Percentiles rank a stretch among this genome's conserved stretches.
Evolutionary conservation across 805 yeast genomes (phyloP).

Genomic region (Jamesozyma piceae): DNA sequence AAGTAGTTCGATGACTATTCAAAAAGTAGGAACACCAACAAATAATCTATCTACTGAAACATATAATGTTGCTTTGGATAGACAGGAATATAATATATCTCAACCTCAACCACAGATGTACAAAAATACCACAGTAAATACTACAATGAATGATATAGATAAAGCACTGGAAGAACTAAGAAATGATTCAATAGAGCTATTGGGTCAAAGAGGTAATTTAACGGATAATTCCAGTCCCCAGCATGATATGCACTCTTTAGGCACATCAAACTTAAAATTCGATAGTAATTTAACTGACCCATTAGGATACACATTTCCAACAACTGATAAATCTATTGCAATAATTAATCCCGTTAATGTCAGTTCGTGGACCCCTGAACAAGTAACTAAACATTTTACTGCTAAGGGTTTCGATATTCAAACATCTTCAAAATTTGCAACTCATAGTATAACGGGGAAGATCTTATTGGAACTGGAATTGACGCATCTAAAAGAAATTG

Average conservation of each 20-base stretch:
- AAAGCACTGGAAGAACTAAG: conserved; percentile 57
- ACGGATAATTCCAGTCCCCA: not conserved
- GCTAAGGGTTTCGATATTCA: conserved; percentile 60
- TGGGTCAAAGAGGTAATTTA: not conserved
- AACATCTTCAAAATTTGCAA: conserved; percentile 64
- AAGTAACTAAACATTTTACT: conserved; percentile 70
- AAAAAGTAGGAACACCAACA: no score
- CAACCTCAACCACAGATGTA: no score
- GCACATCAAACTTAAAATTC: conserved; percentile 2
- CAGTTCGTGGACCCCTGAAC: conserved; percentile 68
- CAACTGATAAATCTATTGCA: not conserved
- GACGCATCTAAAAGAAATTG: conserved; percentile 80
- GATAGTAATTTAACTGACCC: not conserved
- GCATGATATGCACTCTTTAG: not conserved
- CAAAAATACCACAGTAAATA: conserved; percentile 28
- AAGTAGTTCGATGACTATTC: conserved; percentile 1
- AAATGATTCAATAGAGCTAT: conserved; percentile 21
- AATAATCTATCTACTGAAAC: no score
- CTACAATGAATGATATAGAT: conserved; percentile 62
- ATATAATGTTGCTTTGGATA: no score
- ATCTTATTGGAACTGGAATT: conserved; percentile 80
- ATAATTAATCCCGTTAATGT: conserved; percentile 27
- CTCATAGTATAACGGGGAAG: conserved; percentile 80
- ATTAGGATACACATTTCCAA: not conserved
- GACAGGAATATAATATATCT: no score